A percentile compares a stretch with the other conserved stretches of the same genome.
phyloP scores from a whole-genome alignment of 2,329 filamentous ascomycete genomes.

The Phyllosticta citriasiana region DNA sequence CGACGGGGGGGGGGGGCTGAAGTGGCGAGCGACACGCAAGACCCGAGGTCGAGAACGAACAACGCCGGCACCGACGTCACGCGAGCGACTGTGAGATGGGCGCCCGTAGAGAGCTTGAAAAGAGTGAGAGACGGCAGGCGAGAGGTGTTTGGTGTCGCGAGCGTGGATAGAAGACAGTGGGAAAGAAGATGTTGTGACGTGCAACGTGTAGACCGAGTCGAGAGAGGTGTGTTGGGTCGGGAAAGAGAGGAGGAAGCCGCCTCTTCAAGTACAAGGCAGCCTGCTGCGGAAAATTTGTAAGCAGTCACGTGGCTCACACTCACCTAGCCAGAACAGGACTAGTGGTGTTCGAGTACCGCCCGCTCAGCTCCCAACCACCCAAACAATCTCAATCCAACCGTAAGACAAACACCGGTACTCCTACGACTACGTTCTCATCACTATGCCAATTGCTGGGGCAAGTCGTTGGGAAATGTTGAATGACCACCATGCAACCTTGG shows the following conservation, averaged over 20 bases:
- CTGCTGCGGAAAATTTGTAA: neutral
- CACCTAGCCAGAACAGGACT: neutral
- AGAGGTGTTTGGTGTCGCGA: neutral
- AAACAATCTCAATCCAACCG: too few relatives aligned
- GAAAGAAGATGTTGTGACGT: neutral
- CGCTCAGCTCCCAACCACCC: neutral
- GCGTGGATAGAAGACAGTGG: neutral
- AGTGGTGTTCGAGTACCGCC: neutral
- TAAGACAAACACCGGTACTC: too few relatives aligned
- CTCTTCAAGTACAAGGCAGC: neutral
- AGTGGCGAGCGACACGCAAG: slow-evolving; percentile 2
- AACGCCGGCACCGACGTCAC: slow-evolving; percentile 1
- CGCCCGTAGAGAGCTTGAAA: neutral
- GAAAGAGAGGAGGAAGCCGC: neutral
- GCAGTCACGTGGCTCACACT: neutral
- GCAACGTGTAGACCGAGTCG: neutral
- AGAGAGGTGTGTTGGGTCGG: neutral
- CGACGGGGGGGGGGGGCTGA: neutral
- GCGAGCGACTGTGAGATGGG: slow-evolving; percentile 3
- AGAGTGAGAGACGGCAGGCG: neutral
- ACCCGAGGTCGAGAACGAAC: slow-evolving; percentile 1
- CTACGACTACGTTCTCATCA: too few relatives aligned
- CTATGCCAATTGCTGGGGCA: too few relatives aligned
- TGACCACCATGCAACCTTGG: too few relatives aligned
- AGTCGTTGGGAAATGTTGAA: too few relatives aligned